Conservation (phyloP, 768 basidiomycete species). For the Exsudoporus frostii region DNA sequence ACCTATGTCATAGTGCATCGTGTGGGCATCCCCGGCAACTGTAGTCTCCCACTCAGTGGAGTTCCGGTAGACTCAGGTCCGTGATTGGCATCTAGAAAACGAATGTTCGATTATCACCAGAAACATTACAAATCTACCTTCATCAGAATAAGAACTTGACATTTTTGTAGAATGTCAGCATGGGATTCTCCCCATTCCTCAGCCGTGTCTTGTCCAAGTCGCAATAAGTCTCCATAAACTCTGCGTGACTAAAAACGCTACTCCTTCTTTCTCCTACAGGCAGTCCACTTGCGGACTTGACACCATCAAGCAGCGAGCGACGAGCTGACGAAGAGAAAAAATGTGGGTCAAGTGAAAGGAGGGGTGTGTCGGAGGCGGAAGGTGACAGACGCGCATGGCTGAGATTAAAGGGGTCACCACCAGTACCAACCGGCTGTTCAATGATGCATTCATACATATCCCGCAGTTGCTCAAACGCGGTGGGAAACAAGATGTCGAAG, state of each 20-base stretch:
- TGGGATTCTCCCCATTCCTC: slow-evolving; percentile 81
- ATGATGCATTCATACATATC: slow-evolving; percentile 91
- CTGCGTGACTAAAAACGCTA: slow-evolving; percentile 81
- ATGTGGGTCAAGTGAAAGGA: slow-evolving; percentile 50
- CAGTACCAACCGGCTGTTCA: slow-evolving; percentile 46
- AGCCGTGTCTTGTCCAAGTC: slow-evolving; percentile 68
- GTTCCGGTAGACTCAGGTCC: not conserved
- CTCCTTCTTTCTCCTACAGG: slow-evolving; percentile 80
- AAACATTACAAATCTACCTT: not conserved
- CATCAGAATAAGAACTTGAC: slow-evolving; percentile 85
- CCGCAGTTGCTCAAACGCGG: slow-evolving; percentile 75
- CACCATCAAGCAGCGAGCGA: slow-evolving; percentile 64
- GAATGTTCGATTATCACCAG: not conserved
- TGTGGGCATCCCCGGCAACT: not conserved
- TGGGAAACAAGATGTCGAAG: slow-evolving; percentile 99
- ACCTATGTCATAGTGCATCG: not conserved
- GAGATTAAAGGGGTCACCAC: slow-evolving; percentile 16
- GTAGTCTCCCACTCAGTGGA: not conserved
- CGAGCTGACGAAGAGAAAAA: slow-evolving; percentile 66
- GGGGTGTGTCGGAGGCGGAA: slow-evolving; percentile 45
- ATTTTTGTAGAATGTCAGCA: slow-evolving; percentile 89
- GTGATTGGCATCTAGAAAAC: not conserved
- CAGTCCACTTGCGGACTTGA: slow-evolving; percentile 69
- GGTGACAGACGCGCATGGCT: slow-evolving; percentile 47
- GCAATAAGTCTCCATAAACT: slow-evolving; percentile 86